Base-by-base conservation (phyloP, 768 basidiomycete genomes). In the Termitomyces eurrhizus region DNA sequence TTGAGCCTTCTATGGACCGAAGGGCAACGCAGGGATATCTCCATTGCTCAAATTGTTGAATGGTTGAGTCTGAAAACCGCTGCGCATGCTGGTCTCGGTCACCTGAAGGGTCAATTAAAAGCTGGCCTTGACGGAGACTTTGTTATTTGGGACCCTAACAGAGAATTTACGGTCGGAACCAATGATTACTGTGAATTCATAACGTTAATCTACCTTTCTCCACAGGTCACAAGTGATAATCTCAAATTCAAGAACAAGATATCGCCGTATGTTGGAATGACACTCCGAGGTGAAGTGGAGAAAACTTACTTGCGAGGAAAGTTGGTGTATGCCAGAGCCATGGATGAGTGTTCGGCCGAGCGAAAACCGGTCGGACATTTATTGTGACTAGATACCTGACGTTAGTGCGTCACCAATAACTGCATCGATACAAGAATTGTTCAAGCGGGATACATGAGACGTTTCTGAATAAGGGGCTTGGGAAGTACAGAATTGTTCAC, bases 181-280 rank as follows among this genome's bases (percentile, higher is more conserved):
- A 32, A 16, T 29, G 11, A 32, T 42, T 12, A 41, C 33, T 33
- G n/a, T 14, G 18, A 11, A 26, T 50, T 18, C 18, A 33, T 14
- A 32, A 58, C 21, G n/a, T 52, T 58, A n/a, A 56, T 32, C 29
- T 13, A 53, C 45, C 18, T 37, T 46, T 54, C 21, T 57, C 24
- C 2, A 21, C 61, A 95, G 93, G 89, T 95, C 26, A 87, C 86
- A 32, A 83, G 83, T 68, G 87, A 89, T 9, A 68, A 73, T 13
- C 77, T 98, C 13, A 80, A 87, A 56, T 98, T 96, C 82, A 97
- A 93, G 79, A 98, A 98, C 76, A 95, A 95, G 73, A 68, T 97
- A 21, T 92, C 92, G 4, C 92, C 96, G 2, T 98, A 95, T 70
- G 83, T 91, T 65, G 95, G 94, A 5, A 76, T 83, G 67, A 78